Percentiles rank a stretch among this genome's conserved stretches.
Conservation (phyloP, 495 filamentous ascomycete species). For the Cudoniella acicularis region DNA sequence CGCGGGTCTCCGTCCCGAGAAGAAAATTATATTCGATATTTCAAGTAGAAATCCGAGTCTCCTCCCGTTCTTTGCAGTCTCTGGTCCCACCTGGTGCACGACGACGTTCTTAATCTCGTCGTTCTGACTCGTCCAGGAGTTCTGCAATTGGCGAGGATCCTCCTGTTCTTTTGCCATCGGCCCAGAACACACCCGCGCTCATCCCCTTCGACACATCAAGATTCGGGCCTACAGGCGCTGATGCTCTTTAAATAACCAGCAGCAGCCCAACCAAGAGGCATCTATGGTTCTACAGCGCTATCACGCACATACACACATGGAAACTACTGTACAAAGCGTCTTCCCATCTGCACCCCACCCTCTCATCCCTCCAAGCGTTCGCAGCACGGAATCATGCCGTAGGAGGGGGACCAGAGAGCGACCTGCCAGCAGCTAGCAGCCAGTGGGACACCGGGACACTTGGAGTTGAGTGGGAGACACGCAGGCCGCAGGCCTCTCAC, state of each 20-base stretch:
- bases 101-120: too few species aligned
- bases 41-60: neutral
- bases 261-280: neutral
- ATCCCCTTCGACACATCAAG: neutral
- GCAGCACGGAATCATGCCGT: conserved; percentile 28
- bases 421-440: conserved; percentile 25
- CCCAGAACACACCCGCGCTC: neutral
- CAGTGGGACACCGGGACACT: neutral
- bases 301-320: conserved; percentile 10
- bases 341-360: conserved; percentile 30
- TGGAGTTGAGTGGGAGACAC: too few species aligned
- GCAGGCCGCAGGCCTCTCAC: too few species aligned
- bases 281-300: conserved; percentile 11
- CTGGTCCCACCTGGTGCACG: too few species aligned
- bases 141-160: neutral
- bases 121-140: neutral
- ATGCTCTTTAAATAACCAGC: neutral
- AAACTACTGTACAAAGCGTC: conserved; percentile 12
- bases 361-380: conserved; percentile 20
- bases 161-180: neutral
- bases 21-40: too few species aligned
- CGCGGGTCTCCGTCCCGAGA: neutral
- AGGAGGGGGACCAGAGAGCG: conserved; percentile 29
- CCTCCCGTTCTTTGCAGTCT: neutral
- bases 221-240: neutral